A percentile compares a stretch with the other conserved stretches of the same genome.
Evolutionary conservation across 192 early-diverging fungal species (phyloP).

Genomic region (Rhizoclosmatium sp.): DNA sequence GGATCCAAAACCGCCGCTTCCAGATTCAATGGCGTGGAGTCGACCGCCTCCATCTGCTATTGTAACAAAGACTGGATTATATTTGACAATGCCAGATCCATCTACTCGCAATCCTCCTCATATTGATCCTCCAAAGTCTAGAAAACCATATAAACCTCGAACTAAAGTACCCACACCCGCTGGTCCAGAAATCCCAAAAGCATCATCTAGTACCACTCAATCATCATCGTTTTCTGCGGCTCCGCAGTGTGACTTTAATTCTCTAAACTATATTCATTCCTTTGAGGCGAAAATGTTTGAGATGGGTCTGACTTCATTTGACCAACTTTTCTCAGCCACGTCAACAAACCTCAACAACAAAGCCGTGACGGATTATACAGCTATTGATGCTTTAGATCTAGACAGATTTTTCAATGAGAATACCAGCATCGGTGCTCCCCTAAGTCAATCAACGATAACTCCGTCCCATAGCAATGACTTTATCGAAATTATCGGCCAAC

Average conservation of each 20-base stretch:
- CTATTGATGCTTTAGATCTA: conserved; percentile 6
- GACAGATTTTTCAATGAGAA: conserved; percentile 3
- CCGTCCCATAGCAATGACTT: background rate
- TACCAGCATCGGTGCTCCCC: background rate
- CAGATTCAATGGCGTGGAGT: background rate
- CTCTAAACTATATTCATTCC: background rate
- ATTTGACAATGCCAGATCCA: conserved; percentile 31
- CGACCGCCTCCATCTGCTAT: background rate
- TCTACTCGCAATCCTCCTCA: background rate
- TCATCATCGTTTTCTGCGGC: too few species aligned
- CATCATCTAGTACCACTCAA: too few species aligned
- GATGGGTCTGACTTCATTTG: conserved; percentile 12
- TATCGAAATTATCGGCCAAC: background rate
- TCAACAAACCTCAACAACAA: background rate
- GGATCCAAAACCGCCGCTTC: background rate
- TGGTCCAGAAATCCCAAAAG: too few species aligned
- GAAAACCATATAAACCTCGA: background rate
- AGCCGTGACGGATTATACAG: background rate
- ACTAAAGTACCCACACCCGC: background rate
- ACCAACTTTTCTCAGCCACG: background rate
- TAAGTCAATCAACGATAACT: background rate
- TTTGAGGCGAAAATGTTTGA: conserved; percentile 24
- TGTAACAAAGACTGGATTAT: conserved; percentile 32
- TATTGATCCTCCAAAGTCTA: background rate
- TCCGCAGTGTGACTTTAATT: background rate